Evolutionary conservation across 2,329 filamentous ascomycete genomes (phyloP), one percentile per base, ranked within the genome.

Genomic region (Trichoderma brevicompactum): DNA sequence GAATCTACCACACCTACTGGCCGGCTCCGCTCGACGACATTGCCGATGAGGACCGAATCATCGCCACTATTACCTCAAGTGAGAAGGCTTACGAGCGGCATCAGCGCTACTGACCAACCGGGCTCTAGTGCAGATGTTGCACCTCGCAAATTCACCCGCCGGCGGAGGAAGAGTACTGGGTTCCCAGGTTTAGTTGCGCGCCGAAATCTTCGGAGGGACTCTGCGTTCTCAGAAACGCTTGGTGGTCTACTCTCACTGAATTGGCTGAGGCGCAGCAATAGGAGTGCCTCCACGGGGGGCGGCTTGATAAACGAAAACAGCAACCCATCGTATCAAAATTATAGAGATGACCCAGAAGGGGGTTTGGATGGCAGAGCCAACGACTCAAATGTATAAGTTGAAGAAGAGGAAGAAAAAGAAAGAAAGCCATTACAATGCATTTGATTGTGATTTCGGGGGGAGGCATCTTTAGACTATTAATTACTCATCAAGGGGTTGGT

Each of bases 131-230:
- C 70, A 38, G 75, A 77, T n/a, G 68, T 72, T 5, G 69, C 71
- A 4, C 70, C 72, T 50, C 74, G 70, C 68, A 74, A 68, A 72
- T 70, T 77, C 72, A 68, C 69, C 12, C 79, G 83, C 13, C 77
- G 82, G 36, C 76, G 86, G 49, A 78, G 86, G 69, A 85, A 83
- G 70, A 88, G 85, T 15, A 88, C 85, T 0, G 86, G 86, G 0
- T 89, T 89, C 67, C 85, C 85, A 0, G 85, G 86, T 0, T 86
- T 89, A 64, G 84, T 81, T 5, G 85, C 86, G 6, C 79, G 85
- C 44, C 79, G 79, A 54, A 75, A 78, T 40, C 73, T 78, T 17
- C 73, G 78, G 66, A 78, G 75, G 52, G 72, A 75, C 44, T 78
- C 79, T 6, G 75, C 76, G 2, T 69, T 84, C 1, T 85, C 86